Evolutionary conservation across 1,284 basidiomycete species (phyloP), one percentile per base, ranked within the genome.

Genomic region (Microbotryum silenes-acaulis): DNA sequence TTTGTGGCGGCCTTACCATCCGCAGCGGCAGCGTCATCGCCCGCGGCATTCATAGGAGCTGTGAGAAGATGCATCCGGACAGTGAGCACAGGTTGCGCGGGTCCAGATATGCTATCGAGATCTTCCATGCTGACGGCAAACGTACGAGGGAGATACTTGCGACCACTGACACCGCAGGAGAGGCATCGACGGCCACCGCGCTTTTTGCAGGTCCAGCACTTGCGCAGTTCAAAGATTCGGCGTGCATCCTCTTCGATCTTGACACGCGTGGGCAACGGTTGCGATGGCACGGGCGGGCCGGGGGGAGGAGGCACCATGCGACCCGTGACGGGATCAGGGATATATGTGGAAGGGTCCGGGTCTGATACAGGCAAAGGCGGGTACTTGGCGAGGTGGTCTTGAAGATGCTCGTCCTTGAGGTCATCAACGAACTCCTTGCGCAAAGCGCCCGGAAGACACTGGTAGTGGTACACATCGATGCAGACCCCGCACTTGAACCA

Each of bases 171-270:
- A 0, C 58, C 61, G 51, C 71, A 72, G 6, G 59, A 60, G 42
- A 66, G 66, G 57, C 71, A 72, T 31, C 48, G 37, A 3, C 60
- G 44, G 10, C 70, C 71, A 4, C 57, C 54, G 0, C 44, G 50
- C 53, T 68, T 70, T 54, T 63, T 56, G 58, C 71, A 72, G 10
- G 47, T 46, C 16, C 60, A 56, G 56, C 71, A 72, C n/a, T 68
- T 65, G 16, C 60, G 52, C 4, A 72, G 48, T 3, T 14, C 44
- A 57, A 70, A 61, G 4, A 54, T 62, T n/a, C 57, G 42, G 12
- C 58, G 6, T 2, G 52, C 57, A 49, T 68, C 61, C 33, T 70
- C 58, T 53, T 70, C 66, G 27, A 53, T 14, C 59, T 67, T 67
- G 2, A 51, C 42, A 4, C 62, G 62, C 18, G 48, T 48, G 14